phyloP scores from a whole-genome alignment of 2,329 filamentous ascomycete genomes.

The Chaetomiaceae sp. region DNA sequence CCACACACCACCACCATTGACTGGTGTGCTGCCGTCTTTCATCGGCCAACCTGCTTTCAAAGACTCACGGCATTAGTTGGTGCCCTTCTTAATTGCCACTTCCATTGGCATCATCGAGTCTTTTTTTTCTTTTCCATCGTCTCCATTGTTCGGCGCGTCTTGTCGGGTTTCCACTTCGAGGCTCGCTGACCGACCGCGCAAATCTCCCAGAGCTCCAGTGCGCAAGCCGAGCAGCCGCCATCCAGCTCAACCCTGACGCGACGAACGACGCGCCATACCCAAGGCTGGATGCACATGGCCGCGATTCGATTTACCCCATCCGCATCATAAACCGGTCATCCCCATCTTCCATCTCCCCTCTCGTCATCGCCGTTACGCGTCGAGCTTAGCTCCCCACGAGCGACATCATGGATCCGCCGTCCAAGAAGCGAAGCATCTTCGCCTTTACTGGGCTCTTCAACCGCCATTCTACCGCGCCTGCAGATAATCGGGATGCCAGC shows the following conservation, averaged over 20 bases:
- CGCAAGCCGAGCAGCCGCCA: constrained; percentile 8
- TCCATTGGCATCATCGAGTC: constrained; percentile 20
- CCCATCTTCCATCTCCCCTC: background rate
- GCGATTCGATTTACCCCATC: background rate
- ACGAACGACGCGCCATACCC: constrained; percentile 9
- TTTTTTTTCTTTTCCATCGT: constrained; percentile 9
- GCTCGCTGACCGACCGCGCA: constrained; percentile 13
- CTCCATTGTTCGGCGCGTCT: constrained; percentile 19
- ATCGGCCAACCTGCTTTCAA: constrained; percentile 22
- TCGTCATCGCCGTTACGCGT: background rate
- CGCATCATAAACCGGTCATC: constrained; percentile 1
- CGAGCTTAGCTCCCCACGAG: constrained; percentile 9
- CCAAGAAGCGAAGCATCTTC: constrained; percentile 27
- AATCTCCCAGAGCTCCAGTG: constrained; percentile 6
- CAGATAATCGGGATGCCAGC: constrained; percentile 17
- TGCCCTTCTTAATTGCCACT: constrained; percentile 15
- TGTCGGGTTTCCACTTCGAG: constrained; percentile 13
- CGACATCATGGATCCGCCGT: constrained; percentile 25
- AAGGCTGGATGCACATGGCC: constrained; percentile 13
- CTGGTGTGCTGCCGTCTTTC: constrained; percentile 20
- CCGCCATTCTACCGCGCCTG: constrained; percentile 18
- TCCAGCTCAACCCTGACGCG: constrained; percentile 14
- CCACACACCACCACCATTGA: constrained; percentile 18
- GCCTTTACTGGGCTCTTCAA: constrained; percentile 22
- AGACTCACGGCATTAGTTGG: constrained; percentile 16